Percentiles rank a stretch among this genome's conserved stretches.
These are phyloP conservation scores for Fusarium poae DNA, from an alignment of 2,329 filamentous ascomycete species.

Conservation along the genomic window DNA sequence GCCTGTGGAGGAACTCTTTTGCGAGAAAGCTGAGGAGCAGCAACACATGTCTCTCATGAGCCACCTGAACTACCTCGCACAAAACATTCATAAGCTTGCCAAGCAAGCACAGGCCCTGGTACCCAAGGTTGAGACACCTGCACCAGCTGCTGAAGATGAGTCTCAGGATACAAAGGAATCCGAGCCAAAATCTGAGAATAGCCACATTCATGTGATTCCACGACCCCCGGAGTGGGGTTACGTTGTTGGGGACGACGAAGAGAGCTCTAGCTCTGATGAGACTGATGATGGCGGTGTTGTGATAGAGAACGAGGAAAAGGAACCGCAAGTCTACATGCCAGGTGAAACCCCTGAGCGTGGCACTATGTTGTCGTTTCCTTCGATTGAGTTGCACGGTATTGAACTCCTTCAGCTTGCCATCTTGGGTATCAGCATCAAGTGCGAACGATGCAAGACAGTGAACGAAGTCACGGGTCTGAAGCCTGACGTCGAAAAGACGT, in stretches of 20 bases:
- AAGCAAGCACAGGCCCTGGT: slow-evolving; percentile 67
- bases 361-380: slow-evolving; percentile 83
- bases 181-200: slow-evolving; percentile 56
- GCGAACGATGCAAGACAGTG: slow-evolving; percentile 80
- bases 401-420: slow-evolving; percentile 78
- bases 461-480: slow-evolving; percentile 77
- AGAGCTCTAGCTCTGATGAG: slow-evolving; percentile 61
- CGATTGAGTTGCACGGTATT: slow-evolving; percentile 80
- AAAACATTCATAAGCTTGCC: slow-evolving; percentile 77
- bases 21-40: slow-evolving; percentile 67
- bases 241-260: slow-evolving; percentile 61
- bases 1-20: slow-evolving; percentile 74
- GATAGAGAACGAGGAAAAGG: slow-evolving; percentile 50
- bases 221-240: slow-evolving; percentile 81
- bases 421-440: slow-evolving; percentile 79
- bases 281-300: slow-evolving; percentile 59
- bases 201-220: slow-evolving; percentile 78
- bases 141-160: slow-evolving; percentile 23
- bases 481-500: slow-evolving; percentile 64
- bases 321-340: slow-evolving; percentile 37
- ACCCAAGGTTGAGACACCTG: slow-evolving; percentile 33
- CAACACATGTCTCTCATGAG: slow-evolving; percentile 75
- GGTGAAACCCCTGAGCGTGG: slow-evolving; percentile 69
- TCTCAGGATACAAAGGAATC: slow-evolving; percentile 9
- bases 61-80: slow-evolving; percentile 79